A percentile compares a stretch with the other conserved stretches of the same genome.
These are phyloP conservation scores for Scedosporium apiospermum DNA, from an alignment of 2,329 filamentous ascomycete genomes.

Conservation along the genomic window DNA sequence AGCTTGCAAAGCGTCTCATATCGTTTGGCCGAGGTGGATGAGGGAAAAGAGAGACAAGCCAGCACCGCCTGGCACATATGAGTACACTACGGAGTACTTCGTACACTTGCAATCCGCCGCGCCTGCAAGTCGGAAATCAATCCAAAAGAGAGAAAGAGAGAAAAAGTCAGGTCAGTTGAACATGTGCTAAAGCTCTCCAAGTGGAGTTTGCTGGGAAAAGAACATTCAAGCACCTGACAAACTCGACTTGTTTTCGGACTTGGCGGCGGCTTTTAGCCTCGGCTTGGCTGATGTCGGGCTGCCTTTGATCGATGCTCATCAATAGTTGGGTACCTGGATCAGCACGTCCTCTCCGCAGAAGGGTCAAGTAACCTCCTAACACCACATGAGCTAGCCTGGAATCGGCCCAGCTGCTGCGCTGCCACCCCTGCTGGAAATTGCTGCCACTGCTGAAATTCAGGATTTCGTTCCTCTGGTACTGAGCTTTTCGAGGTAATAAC, in stretches of 20 bases:
- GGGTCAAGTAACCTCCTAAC: not conserved
- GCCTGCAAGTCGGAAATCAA: not conserved
- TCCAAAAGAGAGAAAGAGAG: not conserved
- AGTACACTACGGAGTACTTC: not conserved
- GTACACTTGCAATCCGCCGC: not conserved
- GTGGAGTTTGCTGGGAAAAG: not conserved
- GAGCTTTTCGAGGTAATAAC: no score
- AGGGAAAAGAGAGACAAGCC: not conserved
- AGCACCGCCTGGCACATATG: not conserved
- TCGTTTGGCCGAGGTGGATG: not conserved
- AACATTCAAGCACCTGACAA: not conserved
- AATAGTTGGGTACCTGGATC: not conserved
- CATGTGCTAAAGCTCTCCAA: conserved; percentile 1
- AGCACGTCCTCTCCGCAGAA: not conserved
- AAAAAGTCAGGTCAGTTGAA: not conserved
- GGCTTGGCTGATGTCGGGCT: not conserved
- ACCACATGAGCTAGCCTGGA: not conserved
- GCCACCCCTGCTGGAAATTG: no score
- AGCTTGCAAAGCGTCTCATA: not conserved
- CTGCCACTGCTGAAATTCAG: no score
- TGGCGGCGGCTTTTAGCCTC: not conserved
- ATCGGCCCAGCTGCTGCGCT: not conserved
- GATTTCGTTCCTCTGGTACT: no score
- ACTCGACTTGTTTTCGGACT: not conserved
- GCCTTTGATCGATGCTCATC: not conserved